phyloP scores from a whole-genome alignment of 2,329 filamentous ascomycete genomes.

The Monilinia fructigena region DNA sequence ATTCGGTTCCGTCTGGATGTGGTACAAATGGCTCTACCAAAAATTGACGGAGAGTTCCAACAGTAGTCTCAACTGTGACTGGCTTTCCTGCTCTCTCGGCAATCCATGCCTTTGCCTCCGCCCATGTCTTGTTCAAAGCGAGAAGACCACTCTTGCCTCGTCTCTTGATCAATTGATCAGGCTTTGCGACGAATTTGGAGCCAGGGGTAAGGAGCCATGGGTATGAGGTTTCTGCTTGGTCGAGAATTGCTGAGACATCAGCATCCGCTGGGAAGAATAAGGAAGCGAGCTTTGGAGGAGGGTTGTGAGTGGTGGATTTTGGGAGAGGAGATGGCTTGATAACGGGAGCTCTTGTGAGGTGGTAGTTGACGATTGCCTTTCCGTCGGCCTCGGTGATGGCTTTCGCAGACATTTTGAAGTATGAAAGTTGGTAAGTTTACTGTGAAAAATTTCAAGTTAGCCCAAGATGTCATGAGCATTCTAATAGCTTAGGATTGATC shows the following conservation, averaged over 20 bases:
- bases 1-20: conserved; percentile 92
- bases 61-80: conserved; percentile 88
- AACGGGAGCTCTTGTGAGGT: conserved; percentile 93
- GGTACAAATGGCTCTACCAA: conserved; percentile 98
- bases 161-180: conserved; percentile 99
- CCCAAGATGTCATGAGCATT: conserved; percentile 1
- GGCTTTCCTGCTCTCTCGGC: conserved; percentile 86
- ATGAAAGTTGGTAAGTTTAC: conserved; percentile 29
- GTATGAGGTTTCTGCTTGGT: conserved; percentile 95
- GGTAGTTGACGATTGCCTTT: conserved; percentile 99
- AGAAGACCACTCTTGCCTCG: conserved; percentile 98
- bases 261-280: conserved; percentile 91
- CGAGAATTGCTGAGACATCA: conserved; percentile 77
- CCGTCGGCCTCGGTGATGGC: conserved; percentile 98
- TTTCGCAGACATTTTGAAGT: conserved; percentile 80
- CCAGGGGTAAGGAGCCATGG: conserved; percentile 85
- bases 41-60: conserved; percentile 89
- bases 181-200: conserved; percentile 96
- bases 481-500: conserved; percentile 7
- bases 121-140: conserved; percentile 95
- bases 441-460: conserved; percentile 18
- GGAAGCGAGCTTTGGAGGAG: conserved; percentile 84
- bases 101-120: conserved; percentile 92
- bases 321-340: conserved; percentile 98
- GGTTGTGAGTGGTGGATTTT: conserved; percentile 80